Evolutionary conservation across 192 early-diverging fungal genomes (phyloP).

Genomic region (Phlyctochytrium bullatum): DNA sequence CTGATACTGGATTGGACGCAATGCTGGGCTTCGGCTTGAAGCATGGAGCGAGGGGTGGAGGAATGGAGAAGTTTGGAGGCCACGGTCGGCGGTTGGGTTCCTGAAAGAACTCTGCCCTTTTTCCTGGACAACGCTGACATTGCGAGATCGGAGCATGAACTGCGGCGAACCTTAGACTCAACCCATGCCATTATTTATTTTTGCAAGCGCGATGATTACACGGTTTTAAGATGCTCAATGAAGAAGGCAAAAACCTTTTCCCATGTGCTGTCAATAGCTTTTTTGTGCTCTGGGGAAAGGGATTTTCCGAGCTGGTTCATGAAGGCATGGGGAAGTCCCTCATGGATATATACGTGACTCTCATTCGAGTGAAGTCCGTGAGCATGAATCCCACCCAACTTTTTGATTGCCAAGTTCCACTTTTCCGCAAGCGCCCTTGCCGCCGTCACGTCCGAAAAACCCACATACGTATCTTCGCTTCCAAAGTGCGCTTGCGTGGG

Average conservation of each 20-base stretch:
- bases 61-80: constrained; percentile 19
- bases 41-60: constrained; percentile 4
- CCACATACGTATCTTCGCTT: constrained; percentile 13
- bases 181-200: neutral
- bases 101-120: neutral
- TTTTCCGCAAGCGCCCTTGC: constrained; percentile 18
- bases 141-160: no score
- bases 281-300: neutral
- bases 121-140: no score
- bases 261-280: constrained; percentile 26
- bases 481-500: constrained; percentile 32
- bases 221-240: constrained; percentile 28
- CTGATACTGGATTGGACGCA: constrained; percentile 20
- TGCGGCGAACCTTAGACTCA: no score
- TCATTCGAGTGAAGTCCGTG: constrained; percentile 28
- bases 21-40: constrained; percentile 22
- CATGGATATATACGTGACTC: constrained; percentile 24
- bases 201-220: constrained; percentile 1
- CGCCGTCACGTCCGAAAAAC: constrained; percentile 19
- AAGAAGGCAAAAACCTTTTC: constrained; percentile 25
- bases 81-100: constrained; percentile 7
- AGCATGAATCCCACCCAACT: constrained; percentile 17
- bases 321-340: constrained; percentile 25
- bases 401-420: constrained; percentile 27
- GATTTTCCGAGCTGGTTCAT: constrained; percentile 23